Evolutionary conservation across 169 alveolate genomes (phyloP).

Genomic region (Babesia gibsoni): DNA sequence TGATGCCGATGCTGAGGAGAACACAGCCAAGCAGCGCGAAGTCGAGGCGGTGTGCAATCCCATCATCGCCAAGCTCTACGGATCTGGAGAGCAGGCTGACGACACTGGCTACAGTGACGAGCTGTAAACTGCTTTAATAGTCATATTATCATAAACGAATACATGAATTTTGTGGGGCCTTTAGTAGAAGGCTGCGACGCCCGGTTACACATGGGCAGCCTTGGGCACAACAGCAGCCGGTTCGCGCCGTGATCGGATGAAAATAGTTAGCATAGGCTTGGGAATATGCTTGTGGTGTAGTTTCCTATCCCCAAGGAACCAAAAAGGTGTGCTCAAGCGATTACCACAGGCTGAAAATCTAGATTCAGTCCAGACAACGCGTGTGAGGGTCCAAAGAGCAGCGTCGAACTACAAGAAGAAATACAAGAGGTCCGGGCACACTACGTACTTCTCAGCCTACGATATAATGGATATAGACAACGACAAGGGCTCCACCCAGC

Average conservation of each 20-base stretch:
- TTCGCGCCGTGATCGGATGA: background rate
- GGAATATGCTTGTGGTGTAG: conserved; percentile 10
- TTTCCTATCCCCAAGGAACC: conserved; percentile 9
- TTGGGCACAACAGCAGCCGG: background rate
- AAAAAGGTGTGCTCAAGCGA: conserved; percentile 17
- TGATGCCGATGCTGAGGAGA: conserved; percentile 90
- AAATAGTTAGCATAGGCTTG: conserved; percentile 1
- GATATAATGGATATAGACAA: conserved; percentile 18
- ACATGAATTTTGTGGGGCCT: background rate
- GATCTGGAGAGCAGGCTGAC: conserved; percentile 36
- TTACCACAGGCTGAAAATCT: background rate
- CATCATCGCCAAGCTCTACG: conserved; percentile 88
- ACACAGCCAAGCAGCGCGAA: conserved; percentile 88
- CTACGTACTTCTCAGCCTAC: background rate
- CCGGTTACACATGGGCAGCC: background rate
- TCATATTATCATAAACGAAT: background rate
- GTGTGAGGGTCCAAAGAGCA: background rate
- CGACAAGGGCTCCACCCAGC: conserved; percentile 20
- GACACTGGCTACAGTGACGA: conserved; percentile 59
- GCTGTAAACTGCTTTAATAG: conserved; percentile 3
- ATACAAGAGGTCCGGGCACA: background rate
- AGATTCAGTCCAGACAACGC: background rate
- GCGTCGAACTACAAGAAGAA: background rate
- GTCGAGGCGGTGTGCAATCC: conserved; percentile 94
- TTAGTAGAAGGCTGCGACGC: background rate